Percentiles rank a stretch among this genome's conserved stretches.
Conservation (phyloP, 345 rosid genomes). For the Acer yangbiense region DNA sequence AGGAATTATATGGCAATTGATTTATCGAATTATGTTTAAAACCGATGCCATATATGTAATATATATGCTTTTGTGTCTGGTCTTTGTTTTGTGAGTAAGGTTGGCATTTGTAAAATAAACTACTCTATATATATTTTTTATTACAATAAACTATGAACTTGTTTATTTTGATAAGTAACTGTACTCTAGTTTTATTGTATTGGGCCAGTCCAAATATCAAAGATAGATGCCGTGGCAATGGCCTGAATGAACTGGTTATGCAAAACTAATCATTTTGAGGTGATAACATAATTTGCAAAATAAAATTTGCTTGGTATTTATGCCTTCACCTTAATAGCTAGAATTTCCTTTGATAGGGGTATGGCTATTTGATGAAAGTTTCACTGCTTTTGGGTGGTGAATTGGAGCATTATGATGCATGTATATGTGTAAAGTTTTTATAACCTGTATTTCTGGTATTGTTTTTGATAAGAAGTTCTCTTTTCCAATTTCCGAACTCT, state of each 20-base stretch:
- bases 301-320: background rate
- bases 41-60: too few relatives aligned
- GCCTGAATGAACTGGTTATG: background rate
- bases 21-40: too few relatives aligned
- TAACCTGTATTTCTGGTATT: background rate
- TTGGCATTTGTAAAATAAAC: background rate
- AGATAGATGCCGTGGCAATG: background rate
- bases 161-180: background rate
- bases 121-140: too few relatives aligned
- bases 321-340: background rate
- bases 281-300: background rate
- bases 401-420: background rate
- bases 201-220: background rate
- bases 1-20: too few relatives aligned
- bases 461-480: background rate
- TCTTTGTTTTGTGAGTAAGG: too few relatives aligned
- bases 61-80: too few relatives aligned
- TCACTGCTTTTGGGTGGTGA: background rate
- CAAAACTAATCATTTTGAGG: background rate
- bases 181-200: background rate
- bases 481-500: slow-evolving; percentile 9
- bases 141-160: too few relatives aligned
- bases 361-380: background rate
- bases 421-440: background rate
- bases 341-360: background rate